Base-by-base conservation (phyloP, 495 filamentous ascomycete species). In the Penicillium roqueforti region DNA sequence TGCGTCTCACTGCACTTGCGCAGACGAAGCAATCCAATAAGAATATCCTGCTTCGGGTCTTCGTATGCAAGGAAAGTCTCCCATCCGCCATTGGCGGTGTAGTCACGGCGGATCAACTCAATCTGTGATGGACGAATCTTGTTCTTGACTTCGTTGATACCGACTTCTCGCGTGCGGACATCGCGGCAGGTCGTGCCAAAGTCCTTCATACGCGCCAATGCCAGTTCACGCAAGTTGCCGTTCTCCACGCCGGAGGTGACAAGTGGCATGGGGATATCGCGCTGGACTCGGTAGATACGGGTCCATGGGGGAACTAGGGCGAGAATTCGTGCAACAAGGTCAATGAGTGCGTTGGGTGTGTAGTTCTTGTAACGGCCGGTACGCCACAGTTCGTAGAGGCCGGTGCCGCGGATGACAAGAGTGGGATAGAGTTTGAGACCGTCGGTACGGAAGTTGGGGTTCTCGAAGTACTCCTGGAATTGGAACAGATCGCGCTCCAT, bases 351-450 rank as follows among this genome's bases (percentile, higher is more conserved):
- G 64, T 98, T 98, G 8, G 93, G 93, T 0, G 92, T 98, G 71
- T 98, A 98, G 68, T 97, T 97, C 70, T 96, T 93, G 72, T 97
- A 98, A 46, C 93, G 79, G 4, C 93, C 95, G 1, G 93, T 97
- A 23, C 95, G 81, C 93, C 93, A 98, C 22, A 98, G 77, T 70
- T 98, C 93, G 72, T 98, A 98, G 10, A 98, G 80, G 18, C 93
- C 93, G 1, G 93, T 98, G 9, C 93, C 93, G 47, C 93, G 91
- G 59, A 98, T 98, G 56, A 98, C 93, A 13, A 98, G 83, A 0
- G 93, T 98, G 6, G 93, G 93, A 65, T 98, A 98, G 59, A 98
- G 96, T 71, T 98, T 98, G 26, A 98, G 76, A 26, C 93, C 93
- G 67, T 98, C 93, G n/a, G 95, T 97, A 42, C 93, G 85, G 75